Conservation (phyloP, 305 asterid genomes). For the Caryopteris hybrid region DNA sequence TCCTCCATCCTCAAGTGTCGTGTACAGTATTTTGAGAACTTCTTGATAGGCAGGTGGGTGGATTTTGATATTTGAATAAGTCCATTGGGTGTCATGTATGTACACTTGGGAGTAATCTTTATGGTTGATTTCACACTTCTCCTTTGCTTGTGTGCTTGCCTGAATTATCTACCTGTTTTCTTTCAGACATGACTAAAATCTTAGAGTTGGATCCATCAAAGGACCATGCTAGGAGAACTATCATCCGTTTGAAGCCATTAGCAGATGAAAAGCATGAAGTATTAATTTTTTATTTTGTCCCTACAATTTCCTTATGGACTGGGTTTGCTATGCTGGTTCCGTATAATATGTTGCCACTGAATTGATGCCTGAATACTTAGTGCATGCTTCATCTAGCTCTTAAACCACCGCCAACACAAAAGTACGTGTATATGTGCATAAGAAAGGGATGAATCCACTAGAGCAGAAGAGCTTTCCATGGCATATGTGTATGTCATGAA, state of each 20-base stretch:
- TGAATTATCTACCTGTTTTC: constrained; percentile 6
- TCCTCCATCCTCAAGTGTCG: background rate
- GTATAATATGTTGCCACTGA: no score
- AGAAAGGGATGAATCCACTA: background rate
- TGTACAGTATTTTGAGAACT: background rate
- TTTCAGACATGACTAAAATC: constrained; percentile 71
- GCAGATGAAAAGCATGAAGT: constrained; percentile 91
- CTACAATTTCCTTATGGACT: background rate
- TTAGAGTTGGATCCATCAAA: constrained; percentile 76
- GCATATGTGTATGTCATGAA: background rate
- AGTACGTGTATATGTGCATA: background rate
- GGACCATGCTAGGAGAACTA: constrained; percentile 71
- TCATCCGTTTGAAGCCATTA: constrained; percentile 73
- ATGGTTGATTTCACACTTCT: no score
- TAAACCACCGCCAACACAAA: background rate
- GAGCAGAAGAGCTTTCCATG: background rate
- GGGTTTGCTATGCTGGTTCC: background rate
- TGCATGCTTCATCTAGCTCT: no score
- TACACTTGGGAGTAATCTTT: no score
- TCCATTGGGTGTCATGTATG: background rate
- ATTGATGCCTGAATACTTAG: no score
- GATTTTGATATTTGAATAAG: background rate
- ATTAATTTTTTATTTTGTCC: background rate
- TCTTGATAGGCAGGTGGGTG: background rate
- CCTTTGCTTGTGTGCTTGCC: no score